Base-by-base conservation (phyloP, 2,329 filamentous ascomycete species). In the Ustulina deusta region DNA sequence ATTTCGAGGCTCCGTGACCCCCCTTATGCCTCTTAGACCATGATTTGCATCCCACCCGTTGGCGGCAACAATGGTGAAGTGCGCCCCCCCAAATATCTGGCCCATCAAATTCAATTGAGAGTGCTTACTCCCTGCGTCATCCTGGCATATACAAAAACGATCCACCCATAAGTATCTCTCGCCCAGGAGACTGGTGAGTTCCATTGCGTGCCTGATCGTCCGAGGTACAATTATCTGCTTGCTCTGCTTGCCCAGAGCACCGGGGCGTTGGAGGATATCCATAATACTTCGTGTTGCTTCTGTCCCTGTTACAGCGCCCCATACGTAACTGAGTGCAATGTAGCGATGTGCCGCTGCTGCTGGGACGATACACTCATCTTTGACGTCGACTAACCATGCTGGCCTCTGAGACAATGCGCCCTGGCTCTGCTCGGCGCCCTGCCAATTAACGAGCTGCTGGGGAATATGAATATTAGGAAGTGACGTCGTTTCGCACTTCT, bases 1-100 rank as follows among this genome's bases (percentile, higher is more conserved):
- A 22, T 34, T 29, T 29, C 63, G 63, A 17, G 63, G 63, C 17
- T 42, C 15, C 15, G 61, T 44, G 10, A 65, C 38, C 3, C 56
- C 63, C n/a, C 29, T 49, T 4, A 57, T 61, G 25, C 56, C 61
- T 51, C 38, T 34, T 5, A 63, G 52, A 9, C 61, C 61, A 25
- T 55, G 49, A 17, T 65, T 36, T 3, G 49, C 46, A 48, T 54
- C 49, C 15, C 11, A 20, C 6, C 46, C 63, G 17, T 60, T 57
- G 9, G 49, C 46, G n/a, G 63, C 63, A 6, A 65, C 29, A 5
- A 61, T 48, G 15, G 63, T 65, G n/a, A 61, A 9, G 32, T 65
- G 61, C 22, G 56, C 48, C 48, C 55, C 60, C 15, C 49, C 34
- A 42, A 49, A 65, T 36, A 65, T 61, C 3, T 42, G 25, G 27